A percentile compares a stretch with the other conserved stretches of the same genome.
These are phyloP conservation scores for Agarophyton chilense DNA, from an alignment of 23 red algal species.

Conservation along the genomic window DNA sequence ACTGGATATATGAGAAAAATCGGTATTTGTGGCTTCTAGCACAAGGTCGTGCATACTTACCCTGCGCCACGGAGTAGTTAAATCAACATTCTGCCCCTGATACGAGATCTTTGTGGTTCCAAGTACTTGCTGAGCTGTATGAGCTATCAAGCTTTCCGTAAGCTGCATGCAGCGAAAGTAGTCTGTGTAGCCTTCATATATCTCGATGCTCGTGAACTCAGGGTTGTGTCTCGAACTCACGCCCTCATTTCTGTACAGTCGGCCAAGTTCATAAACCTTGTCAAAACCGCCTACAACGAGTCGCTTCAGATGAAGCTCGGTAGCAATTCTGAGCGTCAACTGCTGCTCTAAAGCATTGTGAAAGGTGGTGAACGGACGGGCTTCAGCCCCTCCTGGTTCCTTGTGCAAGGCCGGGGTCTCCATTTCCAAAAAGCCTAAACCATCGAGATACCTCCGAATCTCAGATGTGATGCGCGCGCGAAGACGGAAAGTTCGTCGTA, in stretches of 20 bases:
- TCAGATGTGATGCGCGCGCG: slow-evolving; percentile 77
- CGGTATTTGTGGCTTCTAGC: slow-evolving; percentile 56
- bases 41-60: slow-evolving; percentile 90
- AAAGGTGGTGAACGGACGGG: slow-evolving; percentile 86
- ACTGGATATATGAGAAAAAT: slow-evolving; percentile 42
- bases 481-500: slow-evolving; percentile 79
- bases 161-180: slow-evolving; percentile 88
- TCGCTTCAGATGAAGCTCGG: slow-evolving; percentile 92
- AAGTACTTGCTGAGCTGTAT: slow-evolving; percentile 58
- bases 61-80: slow-evolving; percentile 79
- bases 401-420: slow-evolving; percentile 89
- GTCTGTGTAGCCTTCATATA: slow-evolving; percentile 98
- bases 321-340: slow-evolving; percentile 91
- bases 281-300: slow-evolving; percentile 97
- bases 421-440: slow-evolving; percentile 89
- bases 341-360: slow-evolving; percentile 92
- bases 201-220: slow-evolving; percentile 97
- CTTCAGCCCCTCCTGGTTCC: slow-evolving; percentile 94
- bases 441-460: slow-evolving; percentile 88
- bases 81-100: slow-evolving; percentile 70
- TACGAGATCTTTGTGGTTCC: slow-evolving; percentile 69
- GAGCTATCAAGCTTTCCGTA: slow-evolving; percentile 80
- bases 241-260: slow-evolving; percentile 95
- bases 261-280: slow-evolving; percentile 93
- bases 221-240: slow-evolving; percentile 95